Base-by-base conservation (phyloP, 176 grass and related monocot genomes). In the Guadua angustifolia region DNA sequence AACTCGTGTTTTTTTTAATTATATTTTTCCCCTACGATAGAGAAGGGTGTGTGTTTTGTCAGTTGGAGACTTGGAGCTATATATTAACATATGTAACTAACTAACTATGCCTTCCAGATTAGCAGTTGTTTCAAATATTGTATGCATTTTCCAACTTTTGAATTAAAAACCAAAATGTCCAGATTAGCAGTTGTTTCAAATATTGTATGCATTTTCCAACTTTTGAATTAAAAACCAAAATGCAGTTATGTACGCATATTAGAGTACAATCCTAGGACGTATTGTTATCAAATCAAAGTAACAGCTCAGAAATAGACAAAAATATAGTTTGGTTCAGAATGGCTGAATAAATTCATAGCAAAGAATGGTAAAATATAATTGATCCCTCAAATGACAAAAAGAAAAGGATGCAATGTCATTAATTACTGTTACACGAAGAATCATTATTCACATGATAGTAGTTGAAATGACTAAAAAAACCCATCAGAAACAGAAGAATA, bases 271-370 rank as follows among this genome's bases (percentile, higher is more conserved):
- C 22, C 12, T 0, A 60, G 22, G 25, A 12, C 11, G 1, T 75
- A 15, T 70, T 49, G 42, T 33, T 61, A 26, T 16, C 14, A 76
- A 40, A 69, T 7, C 33, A 26, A 87, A 68, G 4, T 61, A 59
- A 61, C 2, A 21, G 71, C 42, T 81, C 38, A 36, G 26, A 24
- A 45, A 44, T 61, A 44, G 4, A 32, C 6, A 56, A 10, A 36
- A 21, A 56, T n/a, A 56, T 18, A 50, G 42, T 13, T 43, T 55
- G 77, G 8, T 61, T 88, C 17, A 83, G 66, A 77, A 77, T 61
- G 52, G 36, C 1, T n/a, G 22, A 88, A 7, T n/a, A 9, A 88
- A 62, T 9, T 29, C 3, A 61, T 61, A 5, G 18, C 17, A 46
- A 69, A 83, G 5, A 14, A 60, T 73, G 58, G 18, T 66, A 62